These are phyloP conservation scores for Tricholomella constricta DNA, from an alignment of 768 basidiomycete species.

Conservation along the genomic window DNA sequence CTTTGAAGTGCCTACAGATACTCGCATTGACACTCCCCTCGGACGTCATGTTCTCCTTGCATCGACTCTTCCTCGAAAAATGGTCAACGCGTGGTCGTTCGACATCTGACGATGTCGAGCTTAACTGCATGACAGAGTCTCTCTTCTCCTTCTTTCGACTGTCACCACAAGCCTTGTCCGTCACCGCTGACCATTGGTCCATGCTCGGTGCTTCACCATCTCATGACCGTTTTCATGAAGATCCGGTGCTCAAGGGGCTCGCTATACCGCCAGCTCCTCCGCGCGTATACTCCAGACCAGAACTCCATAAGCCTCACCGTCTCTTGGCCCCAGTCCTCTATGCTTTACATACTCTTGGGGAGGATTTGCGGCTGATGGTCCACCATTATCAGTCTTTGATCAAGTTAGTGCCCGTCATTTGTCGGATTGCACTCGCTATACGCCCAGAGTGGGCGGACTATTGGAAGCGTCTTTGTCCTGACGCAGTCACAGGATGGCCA, in stretches of 20 bases:
- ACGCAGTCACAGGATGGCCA: conserved; percentile 62
- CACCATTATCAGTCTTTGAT: conserved; percentile 57
- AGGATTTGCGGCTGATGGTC: conserved; percentile 62
- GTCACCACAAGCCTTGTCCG: conserved; percentile 20
- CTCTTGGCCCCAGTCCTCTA: conserved; percentile 63
- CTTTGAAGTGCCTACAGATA: conserved; percentile 58
- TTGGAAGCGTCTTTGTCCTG: conserved; percentile 82
- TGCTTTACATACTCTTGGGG: conserved; percentile 79
- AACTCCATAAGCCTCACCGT: conserved; percentile 36
- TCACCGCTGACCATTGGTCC: conserved; percentile 45
- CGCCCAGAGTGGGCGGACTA: conserved; percentile 91
- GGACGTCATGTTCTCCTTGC: conserved; percentile 56
- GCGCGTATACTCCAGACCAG: conserved; percentile 21
- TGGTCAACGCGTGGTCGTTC: conserved; percentile 56
- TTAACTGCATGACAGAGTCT: conserved; percentile 55
- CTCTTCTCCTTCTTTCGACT: conserved; percentile 51
- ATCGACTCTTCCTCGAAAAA: conserved; percentile 53
- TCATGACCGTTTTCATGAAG: conserved; percentile 55
- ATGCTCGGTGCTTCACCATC: conserved; percentile 45
- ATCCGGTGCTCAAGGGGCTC: conserved; percentile 54
- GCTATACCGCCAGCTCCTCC: conserved; percentile 29
- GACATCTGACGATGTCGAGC: conserved; percentile 50
- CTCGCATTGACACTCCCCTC: conserved; percentile 63
- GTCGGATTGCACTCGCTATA: conserved; percentile 59
- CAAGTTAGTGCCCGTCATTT: conserved; percentile 62